Percentiles rank a stretch among this genome's conserved stretches.
Evolutionary conservation across 495 filamentous ascomycete genomes (phyloP).

Genomic region (Aspergillus egyptiacus): DNA sequence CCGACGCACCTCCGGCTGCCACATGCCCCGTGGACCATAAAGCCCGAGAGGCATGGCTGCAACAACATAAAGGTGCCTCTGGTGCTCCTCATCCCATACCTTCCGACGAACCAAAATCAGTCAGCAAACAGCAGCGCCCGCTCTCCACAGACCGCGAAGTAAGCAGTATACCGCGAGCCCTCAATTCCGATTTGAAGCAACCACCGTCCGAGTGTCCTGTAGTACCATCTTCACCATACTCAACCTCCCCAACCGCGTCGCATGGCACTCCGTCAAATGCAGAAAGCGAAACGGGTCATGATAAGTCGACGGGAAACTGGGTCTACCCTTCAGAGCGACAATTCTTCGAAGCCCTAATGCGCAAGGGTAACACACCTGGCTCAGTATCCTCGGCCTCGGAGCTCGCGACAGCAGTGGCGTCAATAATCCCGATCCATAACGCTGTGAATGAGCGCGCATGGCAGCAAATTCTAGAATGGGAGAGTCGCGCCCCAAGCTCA

Average conservation of each 20-base stretch:
- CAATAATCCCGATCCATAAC: slow-evolving; percentile 96
- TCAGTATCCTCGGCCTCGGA: slow-evolving; percentile 37
- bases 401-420: slow-evolving; percentile 66
- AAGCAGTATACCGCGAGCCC: slow-evolving; percentile 72
- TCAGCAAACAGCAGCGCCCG: slow-evolving; percentile 38
- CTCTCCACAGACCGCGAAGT: slow-evolving; percentile 62
- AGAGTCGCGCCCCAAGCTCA: slow-evolving; percentile 51
- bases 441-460: slow-evolving; percentile 90
- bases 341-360: slow-evolving; percentile 92
- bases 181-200: slow-evolving; percentile 30
- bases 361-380: slow-evolving; percentile 56
- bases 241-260: slow-evolving; percentile 31
- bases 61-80: slow-evolving; percentile 36
- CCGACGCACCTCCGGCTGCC: slow-evolving; percentile 24
- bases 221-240: slow-evolving; percentile 24
- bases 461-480: slow-evolving; percentile 81
- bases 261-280: slow-evolving; percentile 57
- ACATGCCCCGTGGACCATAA: slow-evolving; percentile 84
- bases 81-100: slow-evolving; percentile 29
- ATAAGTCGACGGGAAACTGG: slow-evolving; percentile 72
- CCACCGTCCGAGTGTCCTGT: slow-evolving; percentile 27
- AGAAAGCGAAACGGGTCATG: slow-evolving; percentile 64
- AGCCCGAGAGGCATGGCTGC: slow-evolving; percentile 77
- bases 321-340: slow-evolving; percentile 92
- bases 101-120: slow-evolving; percentile 25